Evolutionary conservation across 148 eudicot species (phyloP), one percentile per base, ranked within the genome.

Genomic region (Nepenthes mirabilis): DNA sequence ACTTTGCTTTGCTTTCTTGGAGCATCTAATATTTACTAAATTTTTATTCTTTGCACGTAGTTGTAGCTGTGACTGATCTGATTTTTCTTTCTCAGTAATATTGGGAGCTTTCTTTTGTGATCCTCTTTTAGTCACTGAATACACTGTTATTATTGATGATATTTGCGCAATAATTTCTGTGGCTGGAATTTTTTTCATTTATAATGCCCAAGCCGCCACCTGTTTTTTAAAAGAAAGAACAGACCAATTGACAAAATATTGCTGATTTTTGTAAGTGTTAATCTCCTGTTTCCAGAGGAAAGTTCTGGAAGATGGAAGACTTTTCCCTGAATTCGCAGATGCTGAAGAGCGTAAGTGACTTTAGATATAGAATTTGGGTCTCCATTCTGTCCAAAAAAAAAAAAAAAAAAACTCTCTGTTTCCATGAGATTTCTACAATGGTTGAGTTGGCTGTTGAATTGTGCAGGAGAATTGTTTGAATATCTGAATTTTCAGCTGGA

Each of bases 321-420:
- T 74, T 79, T 68, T 80, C 45, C 97, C 97, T 36, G 97, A 90
- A 67, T 90, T 86, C 64, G 95, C 95, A 11, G 95, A 90, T 59
- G 86, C 64, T 1, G 95, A 87, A 54, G 97, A 90, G 72, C 68
- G 97, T 90, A 75, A 82, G 76, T 61, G 48, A 12, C 56, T 43
- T 66, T 9, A 14, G 43, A 5, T 12, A 2, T 52, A 11, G 14
- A 52, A 52, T 52, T 12, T 52, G n/a, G 6, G 32, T 7, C 11
- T 1, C 33, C 1, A 9, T 33, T 14, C 36, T 14, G 34, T n/a
- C 11, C 5, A 54, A 10, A 52, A 52, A 4, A 9, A 13, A 14
- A 9, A 13, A 14, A n/a, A 13, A 9, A 32, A 34, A 32, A 33
- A 33, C 6, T n/a, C 35, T 8, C 36, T 34, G 36, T 33, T 55